Conservation (phyloP, 2,329 filamentous ascomycete genomes). For the Ceratocystis lukuohia region DNA sequence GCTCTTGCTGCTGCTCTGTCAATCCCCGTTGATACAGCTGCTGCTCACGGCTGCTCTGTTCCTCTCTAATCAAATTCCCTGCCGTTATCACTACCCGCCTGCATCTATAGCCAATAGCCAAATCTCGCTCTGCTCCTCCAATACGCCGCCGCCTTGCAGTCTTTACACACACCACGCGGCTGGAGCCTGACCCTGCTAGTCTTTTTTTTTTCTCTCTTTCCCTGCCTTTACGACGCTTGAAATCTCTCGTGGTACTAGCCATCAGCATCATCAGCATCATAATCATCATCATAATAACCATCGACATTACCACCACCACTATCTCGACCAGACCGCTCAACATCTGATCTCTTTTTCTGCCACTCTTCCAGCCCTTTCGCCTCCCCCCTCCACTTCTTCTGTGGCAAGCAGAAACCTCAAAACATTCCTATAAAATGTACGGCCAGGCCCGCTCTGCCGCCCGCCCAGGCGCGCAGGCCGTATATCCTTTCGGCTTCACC, state of each 20-base stretch:
- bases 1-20: not conserved
- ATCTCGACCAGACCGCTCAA: not conserved
- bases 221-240: not conserved
- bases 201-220: not conserved
- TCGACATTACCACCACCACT: not conserved
- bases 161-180: not conserved
- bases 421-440: slow-evolving; percentile 7
- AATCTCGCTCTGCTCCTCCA: not conserved
- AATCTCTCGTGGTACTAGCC: too few relatives aligned
- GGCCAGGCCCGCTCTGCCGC: slow-evolving; percentile 11
- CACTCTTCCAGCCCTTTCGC: not conserved
- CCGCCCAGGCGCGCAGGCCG: slow-evolving; percentile 16
- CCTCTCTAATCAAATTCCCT: not conserved
- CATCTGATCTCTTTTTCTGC: not conserved
- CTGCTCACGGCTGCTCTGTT: too few relatives aligned
- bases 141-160: not conserved
- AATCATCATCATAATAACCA: not conserved
- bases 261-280: not conserved
- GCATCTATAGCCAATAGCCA: not conserved
- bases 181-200: not conserved
- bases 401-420: not conserved
- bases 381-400: not conserved
- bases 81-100: not conserved
- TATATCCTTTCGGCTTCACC: slow-evolving; percentile 50
- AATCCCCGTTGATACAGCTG: not conserved